Base-by-base conservation (phyloP, 2,329 filamentous ascomycete genomes). In the Cryoendolithus antarcticus region DNA sequence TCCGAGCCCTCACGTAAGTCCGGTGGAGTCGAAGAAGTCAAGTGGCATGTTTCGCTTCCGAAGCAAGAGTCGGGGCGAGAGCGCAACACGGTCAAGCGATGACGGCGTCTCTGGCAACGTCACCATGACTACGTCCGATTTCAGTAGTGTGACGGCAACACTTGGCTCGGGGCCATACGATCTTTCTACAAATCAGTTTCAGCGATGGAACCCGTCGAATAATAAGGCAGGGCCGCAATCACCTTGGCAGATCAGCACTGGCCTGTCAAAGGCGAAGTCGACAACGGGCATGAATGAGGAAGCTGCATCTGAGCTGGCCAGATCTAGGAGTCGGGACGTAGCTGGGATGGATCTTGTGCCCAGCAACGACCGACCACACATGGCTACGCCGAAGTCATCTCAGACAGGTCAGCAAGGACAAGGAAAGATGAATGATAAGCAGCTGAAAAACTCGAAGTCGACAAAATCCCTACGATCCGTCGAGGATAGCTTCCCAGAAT, bases 101-200 rank as follows among this genome's bases (percentile, higher is more conserved):
- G 32, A 39, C 33, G 46, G 52, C 24, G 47, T n/a, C 37, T 46
- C 29, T 33, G 43, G 19, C 41, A 50, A 29, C 39, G 50, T n/a
- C 51, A 46, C 24, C 50, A 60, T 9, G 54, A 67, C 44, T 57
- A 66, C 29, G 62, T 58, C 60, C 61, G 4, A 49, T 57, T 8
- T 54, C 24, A 27, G 24, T 4, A 27, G 24, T 8, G 24, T 27
- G 24, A 27, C 24, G 24, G 24, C 24, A 8, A 27, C 62, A 4
- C 54, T 68, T 1, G 66, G 66, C 13, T 46, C 51, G 12, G 64
- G 61, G 8, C 62, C 65, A 4, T 68, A 67, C 43, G 65, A 67
- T 39, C 55, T 61, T 30, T 61, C 65, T 10, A 60, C 42, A 1
- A 44, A 43, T 27, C 37, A 44, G 28, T 29, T 42, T 9, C 11